Evolutionary conservation across 768 basidiomycete genomes (phyloP).

Genomic region (Candolleomyces eurysporus): DNA sequence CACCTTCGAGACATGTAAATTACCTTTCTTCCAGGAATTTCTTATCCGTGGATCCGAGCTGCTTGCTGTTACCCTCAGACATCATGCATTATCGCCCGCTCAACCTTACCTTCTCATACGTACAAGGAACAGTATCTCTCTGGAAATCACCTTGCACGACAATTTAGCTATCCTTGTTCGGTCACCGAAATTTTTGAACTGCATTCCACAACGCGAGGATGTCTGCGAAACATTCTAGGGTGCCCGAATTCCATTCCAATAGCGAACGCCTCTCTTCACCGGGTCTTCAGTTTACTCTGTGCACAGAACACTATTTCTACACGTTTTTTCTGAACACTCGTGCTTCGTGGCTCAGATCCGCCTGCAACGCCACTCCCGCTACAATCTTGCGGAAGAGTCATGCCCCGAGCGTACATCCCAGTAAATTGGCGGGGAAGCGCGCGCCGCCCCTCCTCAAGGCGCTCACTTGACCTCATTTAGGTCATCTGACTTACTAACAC

Average conservation of each 20-base stretch:
- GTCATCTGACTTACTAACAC: slow-evolving; percentile 4
- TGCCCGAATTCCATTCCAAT: too few species aligned
- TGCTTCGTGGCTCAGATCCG: slow-evolving; percentile 12
- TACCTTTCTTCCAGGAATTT: too few species aligned
- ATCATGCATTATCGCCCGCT: too few species aligned
- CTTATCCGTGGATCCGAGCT: too few species aligned
- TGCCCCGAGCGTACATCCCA: neutral
- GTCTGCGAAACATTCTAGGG: too few species aligned
- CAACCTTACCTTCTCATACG: neutral
- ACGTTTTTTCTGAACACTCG: neutral
- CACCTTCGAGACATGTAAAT: neutral
- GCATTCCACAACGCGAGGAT: too few species aligned
- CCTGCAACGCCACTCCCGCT: slow-evolving; percentile 6
- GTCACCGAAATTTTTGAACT: slow-evolving; percentile 14
- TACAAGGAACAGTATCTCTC: neutral
- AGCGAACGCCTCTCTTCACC: slow-evolving; percentile 11
- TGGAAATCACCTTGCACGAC: neutral
- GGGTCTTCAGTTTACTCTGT: slow-evolving; percentile 1
- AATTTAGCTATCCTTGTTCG: slow-evolving; percentile 20
- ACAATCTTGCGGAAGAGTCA: neutral
- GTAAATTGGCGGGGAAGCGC: slow-evolving; percentile 2
- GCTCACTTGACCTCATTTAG: slow-evolving; percentile 2
- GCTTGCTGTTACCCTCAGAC: too few species aligned
- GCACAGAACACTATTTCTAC: slow-evolving; percentile 12
- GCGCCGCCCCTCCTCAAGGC: neutral